Evolutionary conservation across 1,139 yeast species (phyloP).

Genomic region (Scheffersomyces parashehatae): DNA sequence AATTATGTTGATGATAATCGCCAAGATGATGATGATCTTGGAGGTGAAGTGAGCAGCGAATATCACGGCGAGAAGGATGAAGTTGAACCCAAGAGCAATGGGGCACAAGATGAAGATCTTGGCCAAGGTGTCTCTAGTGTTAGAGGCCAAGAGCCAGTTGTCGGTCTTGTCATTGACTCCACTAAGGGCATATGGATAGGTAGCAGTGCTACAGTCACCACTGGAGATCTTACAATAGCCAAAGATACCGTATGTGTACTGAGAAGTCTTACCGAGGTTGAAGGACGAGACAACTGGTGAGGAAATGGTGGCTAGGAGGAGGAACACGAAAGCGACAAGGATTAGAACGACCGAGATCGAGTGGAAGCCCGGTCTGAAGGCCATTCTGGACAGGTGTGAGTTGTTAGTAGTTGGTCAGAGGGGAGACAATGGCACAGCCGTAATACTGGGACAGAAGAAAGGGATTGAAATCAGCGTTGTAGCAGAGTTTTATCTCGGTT

Average conservation of each 20-base stretch:
- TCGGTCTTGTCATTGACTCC: conserved; percentile 15
- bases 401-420: too few relatives aligned
- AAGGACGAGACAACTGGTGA: conserved; percentile 44
- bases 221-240: conserved; percentile 61
- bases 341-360: conserved; percentile 31
- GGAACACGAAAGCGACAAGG: conserved; percentile 40
- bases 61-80: conserved; percentile 27
- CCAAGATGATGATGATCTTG: conserved; percentile 15
- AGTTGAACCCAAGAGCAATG: conserved; percentile 77
- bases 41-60: conserved; percentile 11
- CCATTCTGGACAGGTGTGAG: conserved; percentile 10
- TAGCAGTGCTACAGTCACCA: conserved; percentile 29
- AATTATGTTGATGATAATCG: conserved; percentile 36
- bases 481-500: too few relatives aligned
- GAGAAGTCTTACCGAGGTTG: conserved; percentile 36
- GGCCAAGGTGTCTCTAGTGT: conserved; percentile 66
- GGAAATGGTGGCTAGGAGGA: conserved; percentile 53
- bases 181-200: conserved; percentile 35
- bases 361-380: conserved; percentile 26
- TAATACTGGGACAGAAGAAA: too few relatives aligned
- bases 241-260: conserved; percentile 76
- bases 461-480: too few relatives aligned
- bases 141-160: conserved; percentile 34
- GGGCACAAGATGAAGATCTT: conserved; percentile 77
- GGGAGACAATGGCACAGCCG: too few relatives aligned